These are phyloP conservation scores for Cyclotella kingstonii DNA, from an alignment of 108 stramenopile species.

Conservation along the genomic window DNA sequence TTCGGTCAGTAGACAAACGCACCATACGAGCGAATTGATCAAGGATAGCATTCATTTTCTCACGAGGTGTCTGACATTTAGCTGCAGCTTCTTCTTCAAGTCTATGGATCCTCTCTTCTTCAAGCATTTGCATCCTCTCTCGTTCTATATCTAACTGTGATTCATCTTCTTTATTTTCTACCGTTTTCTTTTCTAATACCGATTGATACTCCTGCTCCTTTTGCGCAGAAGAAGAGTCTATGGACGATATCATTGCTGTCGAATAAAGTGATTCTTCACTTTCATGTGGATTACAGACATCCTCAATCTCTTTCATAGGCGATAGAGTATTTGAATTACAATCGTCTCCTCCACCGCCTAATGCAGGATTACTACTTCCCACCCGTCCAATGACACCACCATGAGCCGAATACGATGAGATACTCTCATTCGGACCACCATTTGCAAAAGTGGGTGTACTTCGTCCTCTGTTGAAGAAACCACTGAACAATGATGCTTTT, in stretches of 20 bases:
- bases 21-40: slow-evolving; percentile 18
- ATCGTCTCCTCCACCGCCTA: not conserved
- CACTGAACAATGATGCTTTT: slow-evolving; percentile 22
- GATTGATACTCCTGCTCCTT: too few relatives aligned
- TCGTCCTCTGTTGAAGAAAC: slow-evolving; percentile 23
- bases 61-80: slow-evolving; percentile 32
- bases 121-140: slow-evolving; percentile 1
- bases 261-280: too few relatives aligned
- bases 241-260: too few relatives aligned
- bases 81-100: slow-evolving; percentile 29
- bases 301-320: too few relatives aligned
- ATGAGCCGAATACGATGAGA: slow-evolving; percentile 32
- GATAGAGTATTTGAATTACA: too few relatives aligned
- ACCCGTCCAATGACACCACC: slow-evolving; percentile 31
- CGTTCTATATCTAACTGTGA: not conserved
- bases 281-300: too few relatives aligned
- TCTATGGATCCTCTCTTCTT: slow-evolving; percentile 10
- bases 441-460: slow-evolving; percentile 5
- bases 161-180: too few relatives aligned
- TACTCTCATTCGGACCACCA: not conserved
- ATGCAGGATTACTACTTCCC: not conserved
- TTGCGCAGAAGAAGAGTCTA: too few relatives aligned
- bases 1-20: slow-evolving; percentile 17
- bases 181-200: too few relatives aligned
- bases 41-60: slow-evolving; percentile 26